Evolutionary conservation across 202 grass and related monocot genomes (phyloP), one percentile per base, ranked within the genome.

Genomic region (Zizania palustris): DNA sequence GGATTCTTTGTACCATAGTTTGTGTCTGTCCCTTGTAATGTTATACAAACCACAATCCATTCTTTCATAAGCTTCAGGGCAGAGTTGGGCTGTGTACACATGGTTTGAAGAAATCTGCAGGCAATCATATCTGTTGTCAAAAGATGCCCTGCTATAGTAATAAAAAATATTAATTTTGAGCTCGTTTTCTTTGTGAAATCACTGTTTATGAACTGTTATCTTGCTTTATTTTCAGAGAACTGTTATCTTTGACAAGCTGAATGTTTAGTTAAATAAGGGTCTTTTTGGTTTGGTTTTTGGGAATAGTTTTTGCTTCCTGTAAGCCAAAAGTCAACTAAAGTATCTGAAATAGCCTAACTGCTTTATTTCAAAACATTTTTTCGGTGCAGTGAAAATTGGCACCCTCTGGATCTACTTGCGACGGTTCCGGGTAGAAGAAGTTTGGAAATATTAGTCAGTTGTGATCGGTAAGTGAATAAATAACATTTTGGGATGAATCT

Each of bases 1-100:
- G 82, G 73, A 90, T 90, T 88, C 86, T 90, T 92, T 98, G 87
- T 98, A 98, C 64, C 84, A 71, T 92, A 92, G 89, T 71, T 67
- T 79, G 84, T 79, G 75, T 66, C 49, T 46, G 45, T 55, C 74
- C 59, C 66, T 67, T 72, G 89, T 95, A 92, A 89, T 90, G 19
- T 79, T 80, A 81, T 76, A 85, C 59, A 72, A 18, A 82, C 76
- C 49, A 74, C 63, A 84, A 88, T 77, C 84, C 78, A 92, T 92
- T 95, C 82, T 87, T 94, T 91, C 13, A 81, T 74, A 68, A 88
- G 74, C 62, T 87, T 60, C 60, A 85, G 78, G 64, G 68, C 73
- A 74, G 64, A 75, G 68, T 40, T 76, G 48, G 49, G 71, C 63
- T 58, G 66, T 87, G 76, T 85, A 83, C 54, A 74, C 58, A 69